A percentile compares a stretch with the other conserved stretches of the same genome.
These are phyloP conservation scores for Paramarasmius palmivorus DNA, from an alignment of 1,284 basidiomycete species.

Conservation along the genomic window DNA sequence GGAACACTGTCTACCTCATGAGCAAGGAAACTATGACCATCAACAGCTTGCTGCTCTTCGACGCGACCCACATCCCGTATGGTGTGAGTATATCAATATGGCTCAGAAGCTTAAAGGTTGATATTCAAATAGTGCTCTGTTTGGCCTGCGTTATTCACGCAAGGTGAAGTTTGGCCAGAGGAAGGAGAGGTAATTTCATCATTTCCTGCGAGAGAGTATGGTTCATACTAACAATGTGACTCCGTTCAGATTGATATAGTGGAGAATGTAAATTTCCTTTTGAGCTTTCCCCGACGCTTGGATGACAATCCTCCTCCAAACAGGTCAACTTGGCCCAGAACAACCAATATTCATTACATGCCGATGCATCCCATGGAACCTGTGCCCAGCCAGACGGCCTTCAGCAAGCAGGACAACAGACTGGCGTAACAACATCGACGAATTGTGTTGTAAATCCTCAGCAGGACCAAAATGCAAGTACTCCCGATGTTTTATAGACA, in stretches of 20 bases:
- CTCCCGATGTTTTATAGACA: no score
- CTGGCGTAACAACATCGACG: conserved; percentile 4
- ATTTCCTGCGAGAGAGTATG: no score
- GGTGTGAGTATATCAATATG: neutral
- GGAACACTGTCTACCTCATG: conserved; percentile 16
- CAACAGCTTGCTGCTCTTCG: conserved; percentile 11
- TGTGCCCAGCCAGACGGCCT: conserved; percentile 13
- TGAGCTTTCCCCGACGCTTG: no score
- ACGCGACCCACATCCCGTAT: conserved; percentile 10
- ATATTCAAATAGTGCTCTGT: conserved; percentile 17
- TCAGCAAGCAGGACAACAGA: conserved; percentile 8
- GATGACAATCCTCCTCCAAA: no score
- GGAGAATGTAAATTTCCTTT: conserved; percentile 48
- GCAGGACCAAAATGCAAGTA: neutral
- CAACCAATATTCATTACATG: conserved; percentile 12
- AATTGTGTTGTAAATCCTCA: conserved; percentile 19
- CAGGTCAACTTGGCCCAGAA: neutral
- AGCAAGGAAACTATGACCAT: conserved; percentile 7
- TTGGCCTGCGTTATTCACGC: conserved; percentile 23
- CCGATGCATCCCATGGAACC: conserved; percentile 1
- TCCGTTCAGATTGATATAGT: conserved; percentile 65
- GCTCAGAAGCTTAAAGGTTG: neutral
- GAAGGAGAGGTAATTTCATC: no score
- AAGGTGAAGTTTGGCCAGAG: conserved; percentile 52
- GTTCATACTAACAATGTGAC: no score